phyloP scores from a whole-genome alignment of 1,139 yeast genomes.

The Sugiyamaella neomexicana region DNA sequence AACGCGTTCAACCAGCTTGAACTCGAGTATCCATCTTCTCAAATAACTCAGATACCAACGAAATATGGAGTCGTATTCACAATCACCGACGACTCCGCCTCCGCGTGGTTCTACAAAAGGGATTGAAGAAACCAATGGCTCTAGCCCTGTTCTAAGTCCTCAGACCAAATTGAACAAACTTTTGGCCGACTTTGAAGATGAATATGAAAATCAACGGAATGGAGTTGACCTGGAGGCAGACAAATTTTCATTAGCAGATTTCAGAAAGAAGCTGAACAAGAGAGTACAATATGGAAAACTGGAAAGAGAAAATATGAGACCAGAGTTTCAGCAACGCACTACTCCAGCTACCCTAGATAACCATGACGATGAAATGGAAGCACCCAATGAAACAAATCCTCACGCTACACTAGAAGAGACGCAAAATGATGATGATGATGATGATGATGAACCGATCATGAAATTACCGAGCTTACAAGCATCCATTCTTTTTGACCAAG shows the following conservation, averaged over 20 bases:
- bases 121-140: too few relatives aligned
- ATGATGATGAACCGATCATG: background rate
- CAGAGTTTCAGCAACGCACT: background rate
- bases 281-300: background rate
- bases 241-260: constrained; percentile 8
- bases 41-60: too few relatives aligned
- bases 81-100: background rate
- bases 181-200: constrained; percentile 12
- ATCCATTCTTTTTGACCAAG: constrained; percentile 4
- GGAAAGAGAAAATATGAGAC: background rate
- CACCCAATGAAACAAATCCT: too few relatives aligned
- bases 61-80: background rate
- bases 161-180: constrained; percentile 9
- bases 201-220: background rate
- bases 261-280: constrained; percentile 9
- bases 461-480: background rate
- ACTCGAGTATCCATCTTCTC: too few relatives aligned
- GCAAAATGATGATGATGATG: constrained; percentile 6
- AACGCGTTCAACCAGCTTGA: too few relatives aligned
- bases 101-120: background rate
- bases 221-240: background rate
- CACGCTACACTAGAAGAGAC: too few relatives aligned
- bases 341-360: background rate
- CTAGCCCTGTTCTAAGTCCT: constrained; percentile 10
- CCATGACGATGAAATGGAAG: background rate